Evolutionary conservation across 2,329 filamentous ascomycete species (phyloP).

Genomic region (Bipolaris victoriae): DNA sequence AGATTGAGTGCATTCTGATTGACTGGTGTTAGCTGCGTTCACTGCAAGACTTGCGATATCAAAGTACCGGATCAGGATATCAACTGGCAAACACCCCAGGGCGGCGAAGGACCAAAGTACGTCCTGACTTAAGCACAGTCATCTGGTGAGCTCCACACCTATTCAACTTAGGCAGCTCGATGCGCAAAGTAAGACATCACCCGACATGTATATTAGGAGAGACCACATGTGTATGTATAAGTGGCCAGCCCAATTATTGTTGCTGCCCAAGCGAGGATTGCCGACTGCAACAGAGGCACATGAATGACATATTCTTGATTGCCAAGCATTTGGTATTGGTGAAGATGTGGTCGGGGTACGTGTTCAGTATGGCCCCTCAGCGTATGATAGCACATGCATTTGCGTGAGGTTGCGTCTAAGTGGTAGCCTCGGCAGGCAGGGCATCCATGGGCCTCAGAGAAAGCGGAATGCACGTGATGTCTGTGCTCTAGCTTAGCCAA

Average conservation of each 20-base stretch:
- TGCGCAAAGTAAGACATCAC: background rate
- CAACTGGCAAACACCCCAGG: conserved; percentile 88
- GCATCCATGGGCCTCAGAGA: background rate
- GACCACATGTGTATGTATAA: conserved; percentile 11
- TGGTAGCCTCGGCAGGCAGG: conserved; percentile 11
- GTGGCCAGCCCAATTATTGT: conserved; percentile 12
- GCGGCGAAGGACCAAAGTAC: conserved; percentile 77
- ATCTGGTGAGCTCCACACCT: background rate
- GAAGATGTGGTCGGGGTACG: background rate
- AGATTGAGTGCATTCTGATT: conserved; percentile 22
- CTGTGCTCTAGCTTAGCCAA: conserved; percentile 18
- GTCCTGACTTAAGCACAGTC: conserved; percentile 57
- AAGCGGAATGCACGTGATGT: conserved; percentile 14
- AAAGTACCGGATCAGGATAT: conserved; percentile 97
- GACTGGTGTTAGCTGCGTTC: conserved; percentile 75
- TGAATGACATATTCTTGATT: background rate
- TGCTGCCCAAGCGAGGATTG: conserved; percentile 18
- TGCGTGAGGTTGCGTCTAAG: background rate
- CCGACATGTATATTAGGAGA: conserved; percentile 16
- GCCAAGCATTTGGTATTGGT: background rate
- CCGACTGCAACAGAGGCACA: background rate
- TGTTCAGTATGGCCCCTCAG: background rate
- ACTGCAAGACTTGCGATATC: conserved; percentile 99
- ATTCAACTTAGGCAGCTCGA: background rate
- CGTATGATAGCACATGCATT: background rate